These are phyloP conservation scores for Phialophora chinensis DNA, from an alignment of 2,329 filamentous ascomycete genomes.

Conservation along the genomic window DNA sequence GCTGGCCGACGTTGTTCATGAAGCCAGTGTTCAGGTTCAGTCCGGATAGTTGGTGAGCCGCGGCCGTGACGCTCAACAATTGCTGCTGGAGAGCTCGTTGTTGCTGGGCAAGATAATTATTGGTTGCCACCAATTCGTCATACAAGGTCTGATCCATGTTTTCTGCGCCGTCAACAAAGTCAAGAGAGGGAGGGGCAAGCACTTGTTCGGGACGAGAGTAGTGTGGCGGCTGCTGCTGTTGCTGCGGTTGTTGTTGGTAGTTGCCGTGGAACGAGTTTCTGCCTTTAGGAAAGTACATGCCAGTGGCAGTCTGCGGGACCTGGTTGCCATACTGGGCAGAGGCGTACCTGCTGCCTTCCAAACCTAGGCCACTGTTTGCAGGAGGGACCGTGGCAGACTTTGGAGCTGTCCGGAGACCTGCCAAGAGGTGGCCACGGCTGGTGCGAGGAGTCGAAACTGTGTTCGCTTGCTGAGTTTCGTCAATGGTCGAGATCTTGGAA, in stretches of 20 bases:
- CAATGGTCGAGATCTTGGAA: constrained; percentile 71
- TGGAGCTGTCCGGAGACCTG: constrained; percentile 89
- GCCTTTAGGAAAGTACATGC: constrained; percentile 59
- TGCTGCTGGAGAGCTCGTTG: constrained; percentile 96
- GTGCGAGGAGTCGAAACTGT: constrained; percentile 83
- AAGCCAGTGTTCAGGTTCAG: constrained; percentile 66
- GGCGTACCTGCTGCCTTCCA: constrained; percentile 57
- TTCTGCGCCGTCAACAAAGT: constrained; percentile 72
- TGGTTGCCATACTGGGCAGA: constrained; percentile 52
- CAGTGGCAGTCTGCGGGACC: constrained; percentile 66
- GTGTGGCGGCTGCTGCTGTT: constrained; percentile 5
- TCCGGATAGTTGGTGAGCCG: constrained; percentile 80
- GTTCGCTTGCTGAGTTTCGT: constrained; percentile 68
- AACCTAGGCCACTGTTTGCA: constrained; percentile 60
- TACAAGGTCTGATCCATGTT: constrained; percentile 85
- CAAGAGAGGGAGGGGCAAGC: constrained; percentile 79
- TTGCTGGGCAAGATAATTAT: constrained; percentile 89
- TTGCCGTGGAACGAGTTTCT: constrained; percentile 48
- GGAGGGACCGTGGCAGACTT: constrained; percentile 79
- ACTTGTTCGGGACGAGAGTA: constrained; percentile 83
- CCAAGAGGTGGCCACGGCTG: constrained; percentile 91
- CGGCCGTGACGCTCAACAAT: constrained; percentile 79
- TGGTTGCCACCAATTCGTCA: constrained; percentile 87
- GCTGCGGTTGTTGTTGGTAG: constrained; percentile 58
- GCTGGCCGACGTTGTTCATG: constrained; percentile 52